Evolutionary conservation across 371 early-diverging fungal genomes (phyloP).

Genomic region (Lichtheimia ornata): DNA sequence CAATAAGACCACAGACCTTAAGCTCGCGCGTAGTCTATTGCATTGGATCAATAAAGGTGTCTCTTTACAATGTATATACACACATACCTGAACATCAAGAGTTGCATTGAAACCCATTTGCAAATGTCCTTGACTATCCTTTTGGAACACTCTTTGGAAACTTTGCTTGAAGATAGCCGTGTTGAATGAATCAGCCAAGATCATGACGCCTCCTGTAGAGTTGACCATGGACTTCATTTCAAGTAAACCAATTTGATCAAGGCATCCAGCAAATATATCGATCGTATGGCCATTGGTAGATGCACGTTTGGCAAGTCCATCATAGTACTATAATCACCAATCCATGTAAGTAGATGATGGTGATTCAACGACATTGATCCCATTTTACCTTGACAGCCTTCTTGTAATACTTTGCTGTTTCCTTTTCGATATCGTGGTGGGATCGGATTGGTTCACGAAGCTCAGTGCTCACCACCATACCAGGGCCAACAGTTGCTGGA

Average conservation of each 20-base stretch:
- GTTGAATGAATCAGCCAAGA: slow-evolving; percentile 96
- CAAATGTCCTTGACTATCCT: slow-evolving; percentile 87
- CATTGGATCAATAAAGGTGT: too few species aligned
- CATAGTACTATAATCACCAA: slow-evolving; percentile 79
- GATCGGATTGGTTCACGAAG: slow-evolving; percentile 95
- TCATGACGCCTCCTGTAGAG: slow-evolving; percentile 94
- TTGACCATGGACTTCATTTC: slow-evolving; percentile 97
- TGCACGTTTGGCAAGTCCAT: slow-evolving; percentile 86
- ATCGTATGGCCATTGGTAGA: slow-evolving; percentile 61
- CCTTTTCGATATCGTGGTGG: slow-evolving; percentile 97
- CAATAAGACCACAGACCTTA: slow-evolving; percentile 95
- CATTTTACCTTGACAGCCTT: slow-evolving; percentile 78
- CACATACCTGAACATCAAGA: slow-evolving; percentile 76
- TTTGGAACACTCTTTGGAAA: slow-evolving; percentile 90
- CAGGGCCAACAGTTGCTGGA: slow-evolving; percentile 98
- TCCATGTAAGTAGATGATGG: neutral
- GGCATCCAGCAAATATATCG: slow-evolving; percentile 56
- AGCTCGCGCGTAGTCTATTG: slow-evolving; percentile 83
- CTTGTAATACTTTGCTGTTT: slow-evolving; percentile 89
- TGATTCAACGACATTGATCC: neutral
- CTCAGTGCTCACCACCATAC: slow-evolving; percentile 92
- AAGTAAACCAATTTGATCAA: slow-evolving; percentile 73
- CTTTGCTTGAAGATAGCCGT: slow-evolving; percentile 97
- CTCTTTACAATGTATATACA: too few species aligned
- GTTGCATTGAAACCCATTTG: slow-evolving; percentile 98